Conservation (phyloP, 1,284 basidiomycete genomes). For the Leccinum fallax region DNA sequence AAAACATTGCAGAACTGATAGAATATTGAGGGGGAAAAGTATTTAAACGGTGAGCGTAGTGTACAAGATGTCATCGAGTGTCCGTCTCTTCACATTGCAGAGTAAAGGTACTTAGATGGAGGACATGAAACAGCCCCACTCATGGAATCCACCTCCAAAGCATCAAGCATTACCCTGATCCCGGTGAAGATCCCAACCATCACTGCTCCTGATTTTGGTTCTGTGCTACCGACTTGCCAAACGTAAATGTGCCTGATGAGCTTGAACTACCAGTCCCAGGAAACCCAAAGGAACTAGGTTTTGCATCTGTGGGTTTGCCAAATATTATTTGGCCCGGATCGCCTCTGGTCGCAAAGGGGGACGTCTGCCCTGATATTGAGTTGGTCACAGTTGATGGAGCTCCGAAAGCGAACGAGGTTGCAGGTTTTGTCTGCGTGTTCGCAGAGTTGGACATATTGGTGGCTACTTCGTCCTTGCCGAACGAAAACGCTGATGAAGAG, state of each 20-base stretch:
- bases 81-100: conserved; percentile 4
- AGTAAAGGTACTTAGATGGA: background rate
- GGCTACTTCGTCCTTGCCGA: conserved; percentile 25
- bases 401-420: conserved; percentile 24
- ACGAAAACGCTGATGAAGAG: conserved; percentile 18
- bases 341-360: conserved; percentile 2
- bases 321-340: conserved; percentile 21
- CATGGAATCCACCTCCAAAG: background rate
- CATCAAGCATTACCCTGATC: background rate
- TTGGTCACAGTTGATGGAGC: conserved; percentile 10
- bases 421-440: conserved; percentile 16
- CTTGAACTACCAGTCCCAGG: conserved; percentile 18
- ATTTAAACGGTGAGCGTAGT: conserved; percentile 17
- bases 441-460: conserved; percentile 10
- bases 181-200: conserved; percentile 3
- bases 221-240: conserved; percentile 29
- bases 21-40: background rate
- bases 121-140: background rate
- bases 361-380: conserved; percentile 18
- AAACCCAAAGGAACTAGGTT: conserved; percentile 39
- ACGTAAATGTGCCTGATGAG: conserved; percentile 23
- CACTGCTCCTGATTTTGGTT: conserved; percentile 38
- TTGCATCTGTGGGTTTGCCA: conserved; percentile 24
- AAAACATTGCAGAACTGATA: background rate
- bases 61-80: conserved; percentile 16